Base-by-base conservation (phyloP, 768 basidiomycete species). In the Phlebiopsis flavidoalba region DNA sequence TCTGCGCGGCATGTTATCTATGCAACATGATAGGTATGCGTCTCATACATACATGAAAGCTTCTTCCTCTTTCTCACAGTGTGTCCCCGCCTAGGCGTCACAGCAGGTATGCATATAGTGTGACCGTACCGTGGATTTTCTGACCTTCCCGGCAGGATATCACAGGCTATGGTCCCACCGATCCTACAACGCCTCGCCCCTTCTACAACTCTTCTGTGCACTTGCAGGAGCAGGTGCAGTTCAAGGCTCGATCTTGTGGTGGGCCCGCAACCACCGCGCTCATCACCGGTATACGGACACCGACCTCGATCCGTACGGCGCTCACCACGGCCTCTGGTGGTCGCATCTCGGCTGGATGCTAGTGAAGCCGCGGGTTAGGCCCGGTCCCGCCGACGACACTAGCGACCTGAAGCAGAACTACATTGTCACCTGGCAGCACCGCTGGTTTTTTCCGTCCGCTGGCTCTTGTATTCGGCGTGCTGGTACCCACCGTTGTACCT, bases 271-370 rank as follows among this genome's bases (percentile, higher is more conserved):
- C 53, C 97, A 99, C 79, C 91, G 96, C 61, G 95, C 96, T 5
- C 95, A 97, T 73, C 95, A 97, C 72, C 84, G 95, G 36, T 96
- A 97, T 78, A 98, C 95, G 66, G 95, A 96, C 75, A 98, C 95
- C 68, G 92, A 94, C 60, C 88, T 97, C 64, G 95, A 97, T 75
- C 95, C 95, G 0, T 97, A 98, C 78, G 89, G 91, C 64, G 94
- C 94, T 8, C 89, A 93, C 74, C 86, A 88, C 67, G 95, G 95
- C 53, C 82, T 96, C 66, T 80, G 85, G 69, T 93, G 85, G 81
- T 89, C 92, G 0, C 94, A 96, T 68, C 79, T 95, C 60, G 91
- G 91, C 45, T 94, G 93, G 95, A 95, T 98, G 93, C 69, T 97
- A 63, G 62, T 95, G 74, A 94, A 93, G 77, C 94, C 95, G 45